Evolutionary conservation across 352 stramenopile species (phyloP).

Genomic region (Aphanomyces cochlioides): DNA sequence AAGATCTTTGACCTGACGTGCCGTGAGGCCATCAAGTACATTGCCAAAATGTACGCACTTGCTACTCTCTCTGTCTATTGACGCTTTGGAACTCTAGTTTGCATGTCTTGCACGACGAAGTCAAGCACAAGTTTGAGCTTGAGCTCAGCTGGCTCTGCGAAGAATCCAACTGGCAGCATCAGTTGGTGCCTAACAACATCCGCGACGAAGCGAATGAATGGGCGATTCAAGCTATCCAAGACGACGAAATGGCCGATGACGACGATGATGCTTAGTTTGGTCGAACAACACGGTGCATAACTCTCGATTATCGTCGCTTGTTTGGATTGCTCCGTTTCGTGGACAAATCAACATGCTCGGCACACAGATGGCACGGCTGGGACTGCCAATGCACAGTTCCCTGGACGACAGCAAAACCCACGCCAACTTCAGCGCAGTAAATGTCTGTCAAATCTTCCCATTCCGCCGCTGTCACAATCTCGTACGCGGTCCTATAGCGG

Average conservation of each 20-base stretch:
- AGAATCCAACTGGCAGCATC: conserved; percentile 94
- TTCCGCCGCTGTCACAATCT: conserved; percentile 77
- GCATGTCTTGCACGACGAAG: conserved; percentile 94
- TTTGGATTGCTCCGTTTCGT: conserved; percentile 23
- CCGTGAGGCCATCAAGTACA: conserved; percentile 96
- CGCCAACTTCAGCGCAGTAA: conserved; percentile 75
- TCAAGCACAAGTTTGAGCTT: conserved; percentile 97
- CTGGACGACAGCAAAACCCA: conserved; percentile 75
- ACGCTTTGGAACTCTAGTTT: conserved; percentile 52
- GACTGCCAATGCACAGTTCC: conserved; percentile 82
- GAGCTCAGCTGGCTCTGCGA: conserved; percentile 98
- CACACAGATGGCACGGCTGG: conserved; percentile 71
- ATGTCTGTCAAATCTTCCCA: conserved; percentile 77
- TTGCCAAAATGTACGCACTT: conserved; percentile 94
- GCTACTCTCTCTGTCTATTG: background rate
- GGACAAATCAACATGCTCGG: conserved; percentile 60
- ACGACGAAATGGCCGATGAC: conserved; percentile 85
- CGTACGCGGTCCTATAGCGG: conserved; percentile 45
- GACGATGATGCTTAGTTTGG: conserved; percentile 55
- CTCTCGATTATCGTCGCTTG: background rate
- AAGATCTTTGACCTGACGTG: conserved; percentile 93
- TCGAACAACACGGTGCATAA: background rate
- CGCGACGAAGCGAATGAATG: conserved; percentile 81
- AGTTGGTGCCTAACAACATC: conserved; percentile 88
- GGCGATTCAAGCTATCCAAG: conserved; percentile 81